Percentiles rank a stretch among this genome's conserved stretches.
Conservation (phyloP, 1,139 yeast genomes). For the Scheffersomyces segobiensis region DNA sequence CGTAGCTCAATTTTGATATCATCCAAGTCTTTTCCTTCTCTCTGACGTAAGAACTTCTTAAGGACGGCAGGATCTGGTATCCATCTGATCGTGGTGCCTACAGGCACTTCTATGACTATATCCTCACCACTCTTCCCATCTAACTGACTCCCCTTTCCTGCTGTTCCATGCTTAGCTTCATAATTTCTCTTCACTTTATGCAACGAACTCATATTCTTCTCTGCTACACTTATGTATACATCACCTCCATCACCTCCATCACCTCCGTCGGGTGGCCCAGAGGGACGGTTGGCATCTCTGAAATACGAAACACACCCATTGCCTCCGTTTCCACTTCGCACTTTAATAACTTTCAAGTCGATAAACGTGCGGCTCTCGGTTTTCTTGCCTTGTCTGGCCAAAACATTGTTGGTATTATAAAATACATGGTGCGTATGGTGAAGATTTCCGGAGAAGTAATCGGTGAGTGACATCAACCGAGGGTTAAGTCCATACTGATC, state of each 20-base stretch:
- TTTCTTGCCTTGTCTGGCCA: constrained; percentile 31
- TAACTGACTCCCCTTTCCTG: constrained; percentile 74
- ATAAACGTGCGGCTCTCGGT: constrained; percentile 44
- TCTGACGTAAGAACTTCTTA: constrained; percentile 35
- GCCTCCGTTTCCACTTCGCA: constrained; percentile 87
- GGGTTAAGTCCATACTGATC: constrained; percentile 24
- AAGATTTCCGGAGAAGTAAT: constrained; percentile 44
- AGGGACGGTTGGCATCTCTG: constrained; percentile 78
- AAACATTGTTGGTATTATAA: constrained; percentile 23
- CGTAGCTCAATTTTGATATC: constrained; percentile 29
- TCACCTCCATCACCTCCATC: constrained; percentile 96
- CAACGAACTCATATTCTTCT: constrained; percentile 60
- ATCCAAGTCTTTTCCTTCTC: constrained; percentile 24
- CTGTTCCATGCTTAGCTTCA: constrained; percentile 67
- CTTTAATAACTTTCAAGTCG: constrained; percentile 67
- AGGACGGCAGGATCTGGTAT: constrained; percentile 69
- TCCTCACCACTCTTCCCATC: constrained; percentile 86
- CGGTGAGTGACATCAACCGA: constrained; percentile 29
- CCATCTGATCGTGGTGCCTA: constrained; percentile 87
- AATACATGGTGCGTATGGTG: constrained; percentile 46
- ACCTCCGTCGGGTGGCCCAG: constrained; percentile 98
- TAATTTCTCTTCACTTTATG: constrained; percentile 69
- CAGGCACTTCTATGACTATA: constrained; percentile 79
- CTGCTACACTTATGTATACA: constrained; percentile 77
- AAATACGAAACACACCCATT: constrained; percentile 83